Evolutionary conservation across 768 basidiomycete species (phyloP), one percentile per base, ranked within the genome.

Genomic region (Gloeostereum incarnatum): DNA sequence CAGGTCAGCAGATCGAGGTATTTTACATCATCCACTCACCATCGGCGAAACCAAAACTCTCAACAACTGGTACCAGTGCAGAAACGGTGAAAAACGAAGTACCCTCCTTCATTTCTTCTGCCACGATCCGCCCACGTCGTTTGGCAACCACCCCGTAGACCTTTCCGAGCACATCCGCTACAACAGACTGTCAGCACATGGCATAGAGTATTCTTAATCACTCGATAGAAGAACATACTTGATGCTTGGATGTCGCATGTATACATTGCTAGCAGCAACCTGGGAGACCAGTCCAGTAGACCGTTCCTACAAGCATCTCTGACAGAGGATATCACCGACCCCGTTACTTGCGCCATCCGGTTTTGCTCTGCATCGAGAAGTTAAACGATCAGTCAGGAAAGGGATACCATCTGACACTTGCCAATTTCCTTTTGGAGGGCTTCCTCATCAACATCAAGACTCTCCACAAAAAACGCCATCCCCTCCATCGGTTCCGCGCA

Each of bases 31-130:
- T 11, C 13, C 8, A 50, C 78, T 44, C 44, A 91, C 94, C 94
- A 59, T 92, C 91, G 18, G 92, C 88, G 57, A 99, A 97, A 1
- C 94, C 93, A 54, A 98, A 99, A 59, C 87, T 90, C 60, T 98
- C 96, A 8, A 96, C 88, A 5, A 98, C 93, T 2, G 96, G 96
- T 14, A 99, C 60, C 44, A 96, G 63, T 1, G 96, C 88, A 5
- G 81, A 76, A 16, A 99, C 81, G 7, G 81, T 91, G 62, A 99
- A 96, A 62, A 96, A 93, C 1, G 84, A 72, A 0, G 92, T 96
- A 0, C 96, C 92, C 55, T 98, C 93, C 55, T 92, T 97, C 92
- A 98, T 94, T 57, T 98, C 96, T 53, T 98, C 96, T 10, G 92
- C 85, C 3, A 97, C 75, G 43, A 99, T 94, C 33, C 85, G 71